A percentile compares a stretch with the other conserved stretches of the same genome.
Conservation (phyloP, 2,329 filamentous ascomycete species). For the Laburnicola sp. region DNA sequence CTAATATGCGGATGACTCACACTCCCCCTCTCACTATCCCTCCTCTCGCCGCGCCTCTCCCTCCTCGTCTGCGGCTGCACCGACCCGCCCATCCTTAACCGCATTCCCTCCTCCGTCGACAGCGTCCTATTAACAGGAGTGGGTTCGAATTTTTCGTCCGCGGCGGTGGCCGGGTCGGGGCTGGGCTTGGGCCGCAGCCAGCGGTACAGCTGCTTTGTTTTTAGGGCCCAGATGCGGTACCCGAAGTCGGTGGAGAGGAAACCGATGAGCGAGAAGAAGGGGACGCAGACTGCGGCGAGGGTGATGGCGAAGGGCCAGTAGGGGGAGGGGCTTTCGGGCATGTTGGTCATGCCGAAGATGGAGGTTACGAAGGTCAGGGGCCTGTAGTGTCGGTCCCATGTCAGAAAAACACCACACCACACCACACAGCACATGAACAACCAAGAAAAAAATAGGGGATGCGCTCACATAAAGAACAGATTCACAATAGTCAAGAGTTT, state of each 20-base stretch:
- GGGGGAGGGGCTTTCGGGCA: conserved; percentile 42
- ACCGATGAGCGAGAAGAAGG: conserved; percentile 52
- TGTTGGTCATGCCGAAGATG: conserved; percentile 58
- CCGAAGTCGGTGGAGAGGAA: conserved; percentile 49
- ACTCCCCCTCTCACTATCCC: conserved; percentile 18
- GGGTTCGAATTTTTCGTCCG: conserved; percentile 14
- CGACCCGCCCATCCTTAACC: conserved; percentile 20
- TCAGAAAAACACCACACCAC: no score
- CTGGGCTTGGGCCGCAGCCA: conserved; percentile 29
- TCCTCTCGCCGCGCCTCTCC: conserved; percentile 14
- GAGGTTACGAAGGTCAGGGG: conserved; percentile 65
- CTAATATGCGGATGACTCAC: conserved; percentile 36
- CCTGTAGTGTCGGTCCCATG: conserved; percentile 5
- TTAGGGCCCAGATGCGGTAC: conserved; percentile 43
- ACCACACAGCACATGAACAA: no score
- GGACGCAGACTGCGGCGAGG: conserved; percentile 48
- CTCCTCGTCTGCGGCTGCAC: conserved; percentile 3
- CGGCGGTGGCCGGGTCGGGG: conserved; percentile 2
- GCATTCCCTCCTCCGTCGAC: conserved; percentile 36
- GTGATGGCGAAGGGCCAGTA: conserved; percentile 49
- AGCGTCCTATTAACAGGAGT: conserved; percentile 24
- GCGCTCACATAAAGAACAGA: conserved; percentile 55
- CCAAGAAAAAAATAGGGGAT: background rate
- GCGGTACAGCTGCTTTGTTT: conserved; percentile 33
- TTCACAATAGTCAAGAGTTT: conserved; percentile 61